These are phyloP conservation scores for Alloteropsis semialata DNA, from an alignment of 176 grass and related monocot genomes.

Conservation along the genomic window DNA sequence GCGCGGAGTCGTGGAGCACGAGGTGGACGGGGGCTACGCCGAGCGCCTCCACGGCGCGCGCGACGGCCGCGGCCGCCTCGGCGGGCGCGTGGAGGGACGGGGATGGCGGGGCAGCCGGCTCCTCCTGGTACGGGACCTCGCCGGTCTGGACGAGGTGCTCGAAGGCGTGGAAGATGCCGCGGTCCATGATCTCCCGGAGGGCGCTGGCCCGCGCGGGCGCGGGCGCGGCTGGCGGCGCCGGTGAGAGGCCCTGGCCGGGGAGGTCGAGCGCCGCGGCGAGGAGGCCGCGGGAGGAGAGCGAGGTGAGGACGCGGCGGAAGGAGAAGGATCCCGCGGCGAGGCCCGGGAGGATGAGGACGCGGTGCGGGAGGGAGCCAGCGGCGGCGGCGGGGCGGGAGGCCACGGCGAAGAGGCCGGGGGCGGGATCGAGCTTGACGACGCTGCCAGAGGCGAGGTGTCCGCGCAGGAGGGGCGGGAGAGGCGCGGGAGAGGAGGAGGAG, in stretches of 20 bases:
- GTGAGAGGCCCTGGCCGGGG: constrained; percentile 63
- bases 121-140: constrained; percentile 59
- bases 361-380: neutral
- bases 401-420: constrained; percentile 41
- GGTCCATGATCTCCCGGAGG: constrained; percentile 54
- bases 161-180: constrained; percentile 79
- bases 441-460: constrained; percentile 48
- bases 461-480: constrained; percentile 33
- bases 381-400: constrained; percentile 28
- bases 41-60: constrained; percentile 47
- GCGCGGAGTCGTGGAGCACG: constrained; percentile 69
- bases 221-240: neutral
- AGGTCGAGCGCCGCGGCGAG: constrained; percentile 51
- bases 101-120: neutral
- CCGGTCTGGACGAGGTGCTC: constrained; percentile 76
- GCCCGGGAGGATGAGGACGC: constrained; percentile 58
- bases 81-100: constrained; percentile 34
- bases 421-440: constrained; percentile 46
- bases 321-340: constrained; percentile 70
- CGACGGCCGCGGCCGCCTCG: constrained; percentile 41
- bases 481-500: constrained; percentile 13
- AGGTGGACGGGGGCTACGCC: constrained; percentile 56
- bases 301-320: constrained; percentile 48
- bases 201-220: neutral
- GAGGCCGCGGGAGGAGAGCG: constrained; percentile 35